Evolutionary conservation across 305 asterid species (phyloP), one percentile per base, ranked within the genome.

Genomic region (Euphrasia arctica): DNA sequence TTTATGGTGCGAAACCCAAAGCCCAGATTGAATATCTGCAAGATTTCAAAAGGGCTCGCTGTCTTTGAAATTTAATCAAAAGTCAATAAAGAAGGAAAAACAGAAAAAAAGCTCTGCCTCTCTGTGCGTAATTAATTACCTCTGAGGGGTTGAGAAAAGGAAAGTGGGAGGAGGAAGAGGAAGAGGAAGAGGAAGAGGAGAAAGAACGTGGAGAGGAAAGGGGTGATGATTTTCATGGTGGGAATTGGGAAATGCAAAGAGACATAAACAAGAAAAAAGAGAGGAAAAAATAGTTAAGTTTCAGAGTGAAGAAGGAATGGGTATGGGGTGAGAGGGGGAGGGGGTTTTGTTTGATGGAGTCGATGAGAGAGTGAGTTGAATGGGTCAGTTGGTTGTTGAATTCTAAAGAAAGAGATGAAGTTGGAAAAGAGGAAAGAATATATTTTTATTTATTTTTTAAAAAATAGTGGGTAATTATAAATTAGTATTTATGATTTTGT

Each of bases 361-460:
- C 29, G 72, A 72, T 72, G 72, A 61, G 54, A 36, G 69, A 10
- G 48, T 68, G 78, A 75, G 73, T 83, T 75, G 92, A 80, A 75
- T 31, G 75, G 73, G 85, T 87, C 79, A 58, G 78, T 8, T n/a
- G 67, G 54, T 60, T 67, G 76, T 63, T 67, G 75, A 76, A 71
- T 66, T 43, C 55, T 29, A 70, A 86, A 79, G 91, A 65, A 82
- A 73, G 83, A 74, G 77, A 80, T 82, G 88, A 81, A 84, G 91
- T 86, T 63, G 82, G 64, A 76, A 70, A 66, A 61, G 87, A 81
- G 85, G 67, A 86, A 83, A 73, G 90, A 71, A 81, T 76, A 78
- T 3, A 32, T 25, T 25, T 25, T 25, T 25, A 0, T 18, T 18
- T 18, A 18, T 18, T 18, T 31, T 31, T 31, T 31, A 1, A 70